phyloP scores from a whole-genome alignment of 2,329 filamentous ascomycete genomes.

The Geosmithia morbida region DNA sequence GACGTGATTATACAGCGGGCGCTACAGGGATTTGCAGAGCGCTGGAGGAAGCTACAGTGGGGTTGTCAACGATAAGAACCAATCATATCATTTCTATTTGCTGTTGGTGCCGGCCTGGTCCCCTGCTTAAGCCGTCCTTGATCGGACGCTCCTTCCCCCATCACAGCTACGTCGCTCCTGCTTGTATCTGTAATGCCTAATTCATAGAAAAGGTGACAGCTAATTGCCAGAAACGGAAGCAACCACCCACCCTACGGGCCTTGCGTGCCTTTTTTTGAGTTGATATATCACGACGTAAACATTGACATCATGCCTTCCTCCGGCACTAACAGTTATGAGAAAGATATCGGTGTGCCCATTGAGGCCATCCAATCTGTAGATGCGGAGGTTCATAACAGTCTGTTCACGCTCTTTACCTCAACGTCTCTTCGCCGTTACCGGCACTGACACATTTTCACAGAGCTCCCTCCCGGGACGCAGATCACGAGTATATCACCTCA shows the following conservation, averaged over 20 bases:
- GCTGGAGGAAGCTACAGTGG: neutral
- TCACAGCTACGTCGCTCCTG: too few relatives aligned
- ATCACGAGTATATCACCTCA: neutral
- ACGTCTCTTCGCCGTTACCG: neutral
- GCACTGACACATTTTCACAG: neutral
- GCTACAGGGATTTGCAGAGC: neutral
- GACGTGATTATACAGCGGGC: neutral
- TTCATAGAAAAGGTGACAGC: too few relatives aligned
- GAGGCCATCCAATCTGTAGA: constrained; percentile 1
- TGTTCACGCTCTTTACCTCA: neutral
- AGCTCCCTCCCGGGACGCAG: neutral
- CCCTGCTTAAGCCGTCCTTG: neutral
- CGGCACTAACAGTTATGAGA: neutral
- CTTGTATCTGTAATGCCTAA: neutral
- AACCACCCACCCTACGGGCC: neutral
- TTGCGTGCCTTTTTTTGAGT: neutral
- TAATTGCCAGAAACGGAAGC: neutral
- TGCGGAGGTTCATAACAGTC: neutral
- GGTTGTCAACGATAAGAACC: neutral
- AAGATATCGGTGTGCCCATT: neutral
- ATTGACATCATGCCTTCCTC: neutral
- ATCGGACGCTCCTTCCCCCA: neutral
- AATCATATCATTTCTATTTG: neutral
- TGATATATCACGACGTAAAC: neutral
- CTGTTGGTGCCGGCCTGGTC: neutral